Conservation (phyloP, 2,329 filamentous ascomycete genomes). For the Nemania abortiva region DNA sequence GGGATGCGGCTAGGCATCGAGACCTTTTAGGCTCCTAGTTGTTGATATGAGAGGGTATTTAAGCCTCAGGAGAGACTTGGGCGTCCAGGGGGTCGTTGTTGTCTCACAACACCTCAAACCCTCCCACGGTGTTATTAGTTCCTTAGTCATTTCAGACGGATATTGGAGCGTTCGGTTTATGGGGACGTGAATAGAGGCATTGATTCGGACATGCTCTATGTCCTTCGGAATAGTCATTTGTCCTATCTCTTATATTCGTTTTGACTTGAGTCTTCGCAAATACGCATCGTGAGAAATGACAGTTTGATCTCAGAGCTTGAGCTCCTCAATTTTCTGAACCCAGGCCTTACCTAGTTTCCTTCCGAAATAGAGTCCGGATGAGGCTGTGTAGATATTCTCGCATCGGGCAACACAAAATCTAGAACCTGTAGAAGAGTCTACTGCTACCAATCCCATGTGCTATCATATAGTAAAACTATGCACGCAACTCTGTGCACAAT, state of each 20-base stretch:
- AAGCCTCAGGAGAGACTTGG: neutral
- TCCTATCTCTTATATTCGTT: conserved; percentile 5
- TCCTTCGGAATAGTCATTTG: conserved; percentile 26
- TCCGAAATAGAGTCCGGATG: neutral
- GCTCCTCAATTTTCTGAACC: no score
- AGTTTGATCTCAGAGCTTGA: neutral
- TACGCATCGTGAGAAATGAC: neutral
- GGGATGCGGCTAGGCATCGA: neutral
- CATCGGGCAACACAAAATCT: neutral
- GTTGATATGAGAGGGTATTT: conserved; percentile 3
- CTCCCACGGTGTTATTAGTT: neutral
- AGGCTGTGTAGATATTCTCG: neutral
- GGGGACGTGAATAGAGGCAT: conserved; percentile 24
- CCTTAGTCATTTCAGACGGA: conserved; percentile 22
- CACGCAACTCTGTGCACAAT: neutral
- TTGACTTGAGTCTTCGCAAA: neutral
- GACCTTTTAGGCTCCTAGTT: conserved; percentile 5
- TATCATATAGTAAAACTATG: neutral
- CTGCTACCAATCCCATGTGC: neutral
- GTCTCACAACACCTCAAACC: conserved; percentile 6
- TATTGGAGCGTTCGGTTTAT: conserved; percentile 29
- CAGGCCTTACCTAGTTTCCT: no score
- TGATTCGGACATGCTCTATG: conserved; percentile 14
- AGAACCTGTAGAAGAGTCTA: neutral
- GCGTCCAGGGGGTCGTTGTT: neutral